Evolutionary conservation across 176 grass and related monocot species (phyloP), one percentile per base, ranked within the genome.

Genomic region (Calamus simplicifolius): DNA sequence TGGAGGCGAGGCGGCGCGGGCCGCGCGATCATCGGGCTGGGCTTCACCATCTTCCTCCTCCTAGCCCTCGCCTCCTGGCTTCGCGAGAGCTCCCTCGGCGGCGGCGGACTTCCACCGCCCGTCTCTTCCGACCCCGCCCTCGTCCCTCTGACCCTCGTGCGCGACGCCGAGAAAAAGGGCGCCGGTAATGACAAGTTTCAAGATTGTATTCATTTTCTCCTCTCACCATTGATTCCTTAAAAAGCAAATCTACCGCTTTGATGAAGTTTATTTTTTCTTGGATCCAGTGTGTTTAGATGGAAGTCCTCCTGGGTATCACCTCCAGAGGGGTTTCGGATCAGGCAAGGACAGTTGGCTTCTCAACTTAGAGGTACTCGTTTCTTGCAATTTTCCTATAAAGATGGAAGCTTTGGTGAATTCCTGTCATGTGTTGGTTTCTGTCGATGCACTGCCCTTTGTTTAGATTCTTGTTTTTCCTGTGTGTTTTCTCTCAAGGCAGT

Each of bases 201-300:
- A 15, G 2, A 25, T 17, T 4, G 56, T 18, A 4, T 19, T 13
- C 0, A 25, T 25, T 15, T 19, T 10, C 17, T 17, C 53, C 15
- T 25, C 4, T 6, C 29, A 0, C 12, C 49, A 12, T 38, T 26
- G 27, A 1, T 25, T 59, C 12, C 35, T 43, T 12, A 43, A 43
- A 43, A 43, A 43, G 12, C 7, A 43, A 43, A 10, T 43, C 35
- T 43, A 43, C 19, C 19, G 19, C 4, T 29, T 8, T 59, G 3
- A 51, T 63, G 10, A 54, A 17, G 19, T 3, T 7, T 76, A 66
- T 62, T 2, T 19, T 19, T 75, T 68, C 35, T 12, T 43, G 35
- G 35, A 43, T 79, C 19, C 75, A 90, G 82, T 90, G 56, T 90
- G 87, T 62, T 90, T 90, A 71, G 87, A 90, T 19, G 82, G 82